Conservation (phyloP, 257 asterid genomes). For the Solanum ossicruentum region DNA sequence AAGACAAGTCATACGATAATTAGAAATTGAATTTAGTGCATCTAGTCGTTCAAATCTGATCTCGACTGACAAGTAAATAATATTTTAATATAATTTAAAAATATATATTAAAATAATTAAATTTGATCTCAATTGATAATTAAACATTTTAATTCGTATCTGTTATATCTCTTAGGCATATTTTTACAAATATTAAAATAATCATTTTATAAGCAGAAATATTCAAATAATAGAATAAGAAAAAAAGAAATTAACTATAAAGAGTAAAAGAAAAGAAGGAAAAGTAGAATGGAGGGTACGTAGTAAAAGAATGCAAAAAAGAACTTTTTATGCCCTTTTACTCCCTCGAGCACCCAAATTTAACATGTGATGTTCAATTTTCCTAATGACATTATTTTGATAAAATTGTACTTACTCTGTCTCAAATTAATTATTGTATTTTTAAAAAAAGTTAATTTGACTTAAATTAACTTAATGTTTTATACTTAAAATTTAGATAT, state of each 20-base stretch:
- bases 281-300: neutral
- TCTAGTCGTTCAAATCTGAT: too few relatives aligned
- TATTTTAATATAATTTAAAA: neutral
- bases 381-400: neutral
- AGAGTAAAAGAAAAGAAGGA: neutral
- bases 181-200: accelerated
- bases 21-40: neutral
- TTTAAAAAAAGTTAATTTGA: neutral
- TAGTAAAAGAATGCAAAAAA: neutral
- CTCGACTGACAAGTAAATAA: neutral
- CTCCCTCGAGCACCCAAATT: neutral
- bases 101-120: neutral
- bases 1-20: neutral
- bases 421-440: neutral
- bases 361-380: neutral
- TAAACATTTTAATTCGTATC: neutral
- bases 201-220: neutral
- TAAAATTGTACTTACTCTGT: neutral
- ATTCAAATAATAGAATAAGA: neutral
- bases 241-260: neutral
- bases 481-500: too few relatives aligned
- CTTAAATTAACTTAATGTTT: neutral
- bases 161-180: neutral
- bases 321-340: neutral
- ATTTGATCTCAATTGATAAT: neutral